Evolutionary conservation across 176 grass and related monocot genomes (phyloP).

Genomic region (Phragmites australis): DNA sequence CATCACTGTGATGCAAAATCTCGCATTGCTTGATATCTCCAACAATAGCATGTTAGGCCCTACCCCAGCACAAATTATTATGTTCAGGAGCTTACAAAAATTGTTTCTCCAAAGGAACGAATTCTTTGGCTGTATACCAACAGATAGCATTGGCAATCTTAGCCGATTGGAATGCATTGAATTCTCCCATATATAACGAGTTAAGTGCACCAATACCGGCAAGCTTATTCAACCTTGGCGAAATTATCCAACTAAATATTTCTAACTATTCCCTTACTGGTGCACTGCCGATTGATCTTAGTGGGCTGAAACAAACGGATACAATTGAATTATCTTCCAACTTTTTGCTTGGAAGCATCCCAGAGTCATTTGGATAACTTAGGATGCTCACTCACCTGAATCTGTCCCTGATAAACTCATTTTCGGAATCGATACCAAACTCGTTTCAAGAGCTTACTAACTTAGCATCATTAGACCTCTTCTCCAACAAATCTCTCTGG

Average conservation of each 20-base stretch:
- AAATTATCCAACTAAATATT: background rate
- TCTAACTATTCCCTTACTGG: background rate
- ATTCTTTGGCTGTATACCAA: conserved; percentile 26
- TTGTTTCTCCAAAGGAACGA: background rate
- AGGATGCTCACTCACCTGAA: background rate
- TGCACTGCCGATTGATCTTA: background rate
- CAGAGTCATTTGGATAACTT: background rate
- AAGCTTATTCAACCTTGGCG: background rate
- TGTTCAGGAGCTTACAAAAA: background rate
- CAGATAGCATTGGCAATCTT: background rate
- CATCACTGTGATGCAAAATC: background rate
- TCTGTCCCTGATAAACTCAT: background rate
- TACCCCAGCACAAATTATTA: background rate
- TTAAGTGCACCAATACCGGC: background rate
- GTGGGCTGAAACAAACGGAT: background rate
- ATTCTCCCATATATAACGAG: background rate
- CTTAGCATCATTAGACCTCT: background rate
- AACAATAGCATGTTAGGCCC: background rate
- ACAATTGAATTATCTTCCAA: background rate
- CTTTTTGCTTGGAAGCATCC: background rate
- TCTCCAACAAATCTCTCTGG: background rate
- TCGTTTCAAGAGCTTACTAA: background rate
- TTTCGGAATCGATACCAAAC: background rate
- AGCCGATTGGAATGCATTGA: background rate
- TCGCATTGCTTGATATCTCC: background rate